Evolutionary conservation across 352 stramenopile species (phyloP).

Genomic region (Pythium grandisporangium): DNA sequence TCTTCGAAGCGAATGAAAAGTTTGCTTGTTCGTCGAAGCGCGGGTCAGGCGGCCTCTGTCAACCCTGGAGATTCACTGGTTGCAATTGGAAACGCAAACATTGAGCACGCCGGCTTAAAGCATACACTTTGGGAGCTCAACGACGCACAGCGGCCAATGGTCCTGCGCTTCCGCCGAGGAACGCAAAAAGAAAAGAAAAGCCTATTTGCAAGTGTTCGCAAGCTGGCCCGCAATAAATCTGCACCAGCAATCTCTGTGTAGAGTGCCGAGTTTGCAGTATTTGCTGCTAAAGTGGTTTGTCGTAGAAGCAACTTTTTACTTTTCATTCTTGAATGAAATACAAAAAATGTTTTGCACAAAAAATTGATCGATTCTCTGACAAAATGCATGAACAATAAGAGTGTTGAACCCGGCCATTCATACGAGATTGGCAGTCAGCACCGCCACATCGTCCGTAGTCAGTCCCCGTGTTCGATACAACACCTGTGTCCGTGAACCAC

Average conservation of each 20-base stretch:
- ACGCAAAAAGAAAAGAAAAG: conserved; percentile 71
- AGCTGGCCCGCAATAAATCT: conserved; percentile 16
- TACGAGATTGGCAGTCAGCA: too few relatives aligned
- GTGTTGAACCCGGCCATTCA: too few relatives aligned
- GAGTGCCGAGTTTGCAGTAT: too few relatives aligned
- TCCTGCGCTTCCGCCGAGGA: conserved; percentile 71
- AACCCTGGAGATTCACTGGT: conserved; percentile 78
- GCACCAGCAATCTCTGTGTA: conserved; percentile 11
- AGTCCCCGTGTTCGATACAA: too few relatives aligned
- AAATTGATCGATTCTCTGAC: too few relatives aligned
- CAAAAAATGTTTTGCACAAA: too few relatives aligned
- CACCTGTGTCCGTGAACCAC: too few relatives aligned
- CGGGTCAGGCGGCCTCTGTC: conserved; percentile 58
- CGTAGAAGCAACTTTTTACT: too few relatives aligned
- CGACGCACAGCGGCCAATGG: conserved; percentile 56
- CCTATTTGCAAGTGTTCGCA: conserved; percentile 46
- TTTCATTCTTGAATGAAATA: too few relatives aligned
- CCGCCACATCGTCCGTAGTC: too few relatives aligned
- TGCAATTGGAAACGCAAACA: conserved; percentile 72
- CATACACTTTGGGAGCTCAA: conserved; percentile 82
- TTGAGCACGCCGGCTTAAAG: conserved; percentile 78
- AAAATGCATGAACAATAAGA: too few relatives aligned
- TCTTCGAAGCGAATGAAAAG: conserved; percentile 40
- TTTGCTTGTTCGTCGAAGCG: conserved; percentile 69
- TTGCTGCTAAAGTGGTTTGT: too few relatives aligned